Conservation (phyloP, 2,329 filamentous ascomycete genomes). For the Colletotrichum sublineola region DNA sequence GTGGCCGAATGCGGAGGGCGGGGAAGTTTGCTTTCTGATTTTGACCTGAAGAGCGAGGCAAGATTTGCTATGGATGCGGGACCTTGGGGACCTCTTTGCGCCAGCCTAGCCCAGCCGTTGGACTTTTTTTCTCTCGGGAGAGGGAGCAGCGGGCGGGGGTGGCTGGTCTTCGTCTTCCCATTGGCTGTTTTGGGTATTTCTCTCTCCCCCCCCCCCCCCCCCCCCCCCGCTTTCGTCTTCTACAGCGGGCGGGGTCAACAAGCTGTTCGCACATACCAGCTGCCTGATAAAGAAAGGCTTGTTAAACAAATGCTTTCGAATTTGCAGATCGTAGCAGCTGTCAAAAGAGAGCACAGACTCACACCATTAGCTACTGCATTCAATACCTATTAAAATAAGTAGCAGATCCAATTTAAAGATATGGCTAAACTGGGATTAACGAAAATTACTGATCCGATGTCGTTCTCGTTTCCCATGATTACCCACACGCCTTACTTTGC, state of each 20-base stretch:
- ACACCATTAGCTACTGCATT: constrained; percentile 5
- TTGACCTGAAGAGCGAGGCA: constrained; percentile 42
- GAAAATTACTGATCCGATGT: constrained; percentile 31
- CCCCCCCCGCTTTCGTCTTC: constrained; percentile 26
- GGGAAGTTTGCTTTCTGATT: constrained; percentile 38
- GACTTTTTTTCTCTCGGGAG: neutral
- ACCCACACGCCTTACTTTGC: constrained; percentile 16
- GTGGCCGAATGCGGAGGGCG: constrained; percentile 44
- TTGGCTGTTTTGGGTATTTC: constrained; percentile 8
- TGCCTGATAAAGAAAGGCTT: constrained; percentile 20
- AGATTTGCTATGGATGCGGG: constrained; percentile 41
- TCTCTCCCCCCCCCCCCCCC: constrained; percentile 9
- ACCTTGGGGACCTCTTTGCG: constrained; percentile 28
- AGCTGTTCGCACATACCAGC: constrained; percentile 35
- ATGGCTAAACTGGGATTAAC: constrained; percentile 11
- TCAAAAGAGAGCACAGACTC: constrained; percentile 32
- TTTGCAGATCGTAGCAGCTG: constrained; percentile 7
- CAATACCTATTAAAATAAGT: neutral
- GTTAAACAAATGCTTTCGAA: neutral
- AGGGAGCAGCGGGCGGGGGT: constrained; percentile 8
- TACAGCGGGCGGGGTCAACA: constrained; percentile 30
- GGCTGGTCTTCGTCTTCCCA: constrained; percentile 11
- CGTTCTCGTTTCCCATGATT: constrained; percentile 22
- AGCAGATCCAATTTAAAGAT: constrained; percentile 11
- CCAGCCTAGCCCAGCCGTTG: constrained; percentile 28